Evolutionary conservation across 2,329 filamentous ascomycete species (phyloP), one percentile per base, ranked within the genome.

Genomic region (Ophiostoma sp.): DNA sequence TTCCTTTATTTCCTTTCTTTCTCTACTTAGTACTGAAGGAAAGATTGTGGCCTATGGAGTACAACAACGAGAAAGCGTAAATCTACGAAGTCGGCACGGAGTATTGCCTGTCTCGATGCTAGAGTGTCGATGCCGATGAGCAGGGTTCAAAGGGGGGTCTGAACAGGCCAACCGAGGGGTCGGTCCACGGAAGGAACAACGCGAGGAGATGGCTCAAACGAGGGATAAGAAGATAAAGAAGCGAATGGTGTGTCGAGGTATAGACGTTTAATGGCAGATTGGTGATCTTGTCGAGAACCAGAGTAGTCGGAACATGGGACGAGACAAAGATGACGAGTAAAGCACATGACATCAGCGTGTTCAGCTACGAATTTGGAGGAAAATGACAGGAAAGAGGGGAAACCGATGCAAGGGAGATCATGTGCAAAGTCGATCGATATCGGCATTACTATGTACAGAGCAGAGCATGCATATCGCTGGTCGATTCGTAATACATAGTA

Each of bases 81-180:
- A 57, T 57, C 52, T 31, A 23, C 52, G 52, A n/a, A 57, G 44
- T n/a, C 44, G n/a, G 52, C 52, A 57, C 52, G 52, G 23, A 57
- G 52, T 57, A 57, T 31, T 57, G 52, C 52, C 52, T 57, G 52
- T 57, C 52, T 57, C n/a, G 52, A 57, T 57, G 13, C 52, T 27
- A 27, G 52, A 57, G 27, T 31, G 27, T 31, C 52, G 52, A 57
- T 57, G 52, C 23, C 52, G 52, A 57, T 27, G 52, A 27, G 20
- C 52, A 27, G 52, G 52, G 52, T 57, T 52, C 48, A 52, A 52
- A 13, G 8, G 11, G 27, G n/a, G 23, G 23, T 10, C 52, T 11
- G 17, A 11, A 27, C 44, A 48, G 15, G 15, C 52, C 23, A 57
- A 57, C 44, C n/a, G 52, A 57, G 52, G 52, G 48, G 52, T 15